These are phyloP conservation scores for Cercospora zeina DNA, from an alignment of 2,329 filamentous ascomycete species.

Conservation along the genomic window DNA sequence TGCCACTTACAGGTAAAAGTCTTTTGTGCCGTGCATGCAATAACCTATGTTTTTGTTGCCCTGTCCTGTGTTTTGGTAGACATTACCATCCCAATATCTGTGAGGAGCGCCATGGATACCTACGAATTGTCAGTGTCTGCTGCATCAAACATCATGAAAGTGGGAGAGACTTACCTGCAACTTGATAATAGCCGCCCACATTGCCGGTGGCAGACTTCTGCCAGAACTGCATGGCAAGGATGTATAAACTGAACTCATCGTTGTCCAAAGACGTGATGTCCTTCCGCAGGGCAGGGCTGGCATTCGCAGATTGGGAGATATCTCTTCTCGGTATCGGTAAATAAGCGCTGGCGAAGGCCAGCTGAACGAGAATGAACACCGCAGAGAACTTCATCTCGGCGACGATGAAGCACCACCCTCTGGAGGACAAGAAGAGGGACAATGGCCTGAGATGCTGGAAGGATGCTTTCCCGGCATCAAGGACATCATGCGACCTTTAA, in stretches of 20 bases:
- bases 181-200: slow-evolving; percentile 26
- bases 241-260: slow-evolving; percentile 23
- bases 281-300: slow-evolving; percentile 1
- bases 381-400: slow-evolving; percentile 13
- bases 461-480: background rate
- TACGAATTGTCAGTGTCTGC: slow-evolving; percentile 19
- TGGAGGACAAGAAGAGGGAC: background rate
- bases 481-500: background rate
- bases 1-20: slow-evolving; percentile 10
- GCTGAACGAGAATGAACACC: slow-evolving; percentile 1
- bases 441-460: background rate
- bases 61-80: slow-evolving; percentile 7
- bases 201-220: slow-evolving; percentile 12
- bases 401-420: background rate
- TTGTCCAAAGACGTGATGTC: slow-evolving; percentile 17
- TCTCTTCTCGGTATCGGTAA: slow-evolving; percentile 9
- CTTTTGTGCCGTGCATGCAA: slow-evolving; percentile 13
- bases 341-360: slow-evolving; percentile 15
- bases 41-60: slow-evolving; percentile 11
- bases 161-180: slow-evolving; percentile 19
- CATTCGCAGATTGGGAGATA: slow-evolving; percentile 10
- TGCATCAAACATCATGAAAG: too few relatives aligned
- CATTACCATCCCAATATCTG: slow-evolving; percentile 30
- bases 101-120: slow-evolving; percentile 35
- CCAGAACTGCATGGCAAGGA: slow-evolving; percentile 26